Conservation (phyloP, 352 stramenopile species). For the Hyaloperonospora arabidopsidis region DNA sequence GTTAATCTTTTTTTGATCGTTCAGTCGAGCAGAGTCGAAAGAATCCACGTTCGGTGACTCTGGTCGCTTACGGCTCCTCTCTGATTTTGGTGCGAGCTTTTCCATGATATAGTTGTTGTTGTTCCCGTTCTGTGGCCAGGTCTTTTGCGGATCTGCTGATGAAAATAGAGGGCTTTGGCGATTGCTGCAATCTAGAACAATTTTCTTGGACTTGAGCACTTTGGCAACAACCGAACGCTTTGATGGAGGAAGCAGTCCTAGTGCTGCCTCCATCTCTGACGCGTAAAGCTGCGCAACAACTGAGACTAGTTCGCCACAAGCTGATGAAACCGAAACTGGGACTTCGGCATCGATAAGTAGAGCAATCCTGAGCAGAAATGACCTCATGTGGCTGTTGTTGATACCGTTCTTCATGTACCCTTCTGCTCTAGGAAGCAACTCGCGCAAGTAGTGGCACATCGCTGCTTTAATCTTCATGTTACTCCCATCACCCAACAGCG, state of each 20-base stretch:
- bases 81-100: constrained; percentile 7
- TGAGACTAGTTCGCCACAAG: constrained; percentile 52
- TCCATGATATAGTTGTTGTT: constrained; percentile 17
- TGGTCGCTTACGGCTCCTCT: constrained; percentile 41
- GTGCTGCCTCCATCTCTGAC: constrained; percentile 40
- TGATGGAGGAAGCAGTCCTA: constrained; percentile 48
- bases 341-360: constrained; percentile 56
- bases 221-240: constrained; percentile 48
- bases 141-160: constrained; percentile 6
- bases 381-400: constrained; percentile 62
- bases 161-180: constrained; percentile 11
- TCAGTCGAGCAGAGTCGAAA: constrained; percentile 29
- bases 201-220: constrained; percentile 48
- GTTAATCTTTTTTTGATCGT: constrained; percentile 41
- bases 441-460: constrained; percentile 58
- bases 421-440: constrained; percentile 40
- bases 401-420: constrained; percentile 54
- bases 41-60: constrained; percentile 42
- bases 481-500: constrained; percentile 57
- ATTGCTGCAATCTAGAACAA: constrained; percentile 35
- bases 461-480: constrained; percentile 75
- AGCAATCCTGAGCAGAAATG: constrained; percentile 60
- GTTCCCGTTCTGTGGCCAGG: constrained; percentile 17
- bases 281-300: constrained; percentile 40
- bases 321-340: constrained; percentile 47